A percentile compares a stretch with the other conserved stretches of the same genome.
Conservation (phyloP, 2,329 filamentous ascomycete species). For the Ampelomyces quisqualis region DNA sequence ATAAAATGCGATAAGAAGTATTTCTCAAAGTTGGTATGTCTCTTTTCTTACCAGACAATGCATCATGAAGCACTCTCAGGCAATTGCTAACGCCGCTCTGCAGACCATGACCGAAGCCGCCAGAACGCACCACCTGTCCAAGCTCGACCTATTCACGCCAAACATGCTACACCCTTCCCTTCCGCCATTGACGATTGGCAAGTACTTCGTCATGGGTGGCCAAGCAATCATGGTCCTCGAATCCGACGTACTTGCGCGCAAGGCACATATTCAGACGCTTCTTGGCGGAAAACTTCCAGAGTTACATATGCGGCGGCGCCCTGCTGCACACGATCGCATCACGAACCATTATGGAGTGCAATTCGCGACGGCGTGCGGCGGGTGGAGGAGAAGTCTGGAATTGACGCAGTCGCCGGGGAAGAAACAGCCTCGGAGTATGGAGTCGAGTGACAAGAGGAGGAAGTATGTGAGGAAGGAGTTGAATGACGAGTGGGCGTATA, state of each 20-base stretch:
- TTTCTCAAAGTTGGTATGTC: slow-evolving; percentile 35
- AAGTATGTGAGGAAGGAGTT: slow-evolving; percentile 20
- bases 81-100: not conserved
- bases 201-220: slow-evolving; percentile 22
- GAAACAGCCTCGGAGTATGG: slow-evolving; percentile 19
- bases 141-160: slow-evolving; percentile 39
- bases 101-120: slow-evolving; percentile 37
- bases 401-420: not conserved
- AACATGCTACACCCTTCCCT: slow-evolving; percentile 29
- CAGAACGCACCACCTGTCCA: slow-evolving; percentile 23
- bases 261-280: slow-evolving; percentile 15
- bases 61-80: not conserved
- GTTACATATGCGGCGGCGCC: slow-evolving; percentile 12
- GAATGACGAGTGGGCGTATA: slow-evolving; percentile 18
- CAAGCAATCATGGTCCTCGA: slow-evolving; percentile 27
- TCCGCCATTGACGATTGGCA: slow-evolving; percentile 21
- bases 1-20: slow-evolving; percentile 24
- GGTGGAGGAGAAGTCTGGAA: slow-evolving; percentile 6
- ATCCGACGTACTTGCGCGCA: slow-evolving; percentile 24
- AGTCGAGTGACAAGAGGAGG: slow-evolving; percentile 16
- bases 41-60: not conserved
- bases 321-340: slow-evolving; percentile 22
- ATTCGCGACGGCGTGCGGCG: slow-evolving; percentile 4
- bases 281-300: slow-evolving; percentile 10
- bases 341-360: slow-evolving; percentile 19